These are phyloP conservation scores for Cryptococcus deneoformans DNA, from an alignment of 1,284 basidiomycete species.

Conservation along the genomic window DNA sequence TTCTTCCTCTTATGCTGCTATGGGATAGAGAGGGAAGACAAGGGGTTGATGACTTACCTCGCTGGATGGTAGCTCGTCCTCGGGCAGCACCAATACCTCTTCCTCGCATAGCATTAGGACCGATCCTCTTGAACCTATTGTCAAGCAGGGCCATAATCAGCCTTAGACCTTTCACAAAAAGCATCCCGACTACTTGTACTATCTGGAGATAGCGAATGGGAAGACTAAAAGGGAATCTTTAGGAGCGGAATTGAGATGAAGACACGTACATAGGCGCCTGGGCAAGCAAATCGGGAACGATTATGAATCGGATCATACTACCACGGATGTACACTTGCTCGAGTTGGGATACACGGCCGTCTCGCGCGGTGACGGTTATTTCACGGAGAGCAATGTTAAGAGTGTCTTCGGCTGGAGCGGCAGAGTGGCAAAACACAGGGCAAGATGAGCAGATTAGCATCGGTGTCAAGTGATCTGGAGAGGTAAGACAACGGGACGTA, in stretches of 20 bases:
- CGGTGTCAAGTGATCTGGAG: background rate
- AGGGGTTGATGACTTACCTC: slow-evolving; percentile 29
- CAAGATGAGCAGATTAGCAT: background rate
- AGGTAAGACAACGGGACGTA: slow-evolving; percentile 24
- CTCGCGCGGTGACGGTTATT: slow-evolving; percentile 95
- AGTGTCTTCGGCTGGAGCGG: slow-evolving; percentile 85
- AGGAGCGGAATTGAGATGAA: too few species aligned
- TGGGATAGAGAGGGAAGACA: slow-evolving; percentile 2
- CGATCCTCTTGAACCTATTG: slow-evolving; percentile 93
- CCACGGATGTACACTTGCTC: slow-evolving; percentile 99
- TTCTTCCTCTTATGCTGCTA: background rate
- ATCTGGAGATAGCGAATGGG: too few species aligned
- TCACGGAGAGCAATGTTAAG: slow-evolving; percentile 95
- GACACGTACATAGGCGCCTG: slow-evolving; percentile 97
- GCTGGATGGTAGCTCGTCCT: slow-evolving; percentile 51
- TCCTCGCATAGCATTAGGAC: slow-evolving; percentile 97
- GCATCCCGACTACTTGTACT: too few species aligned
- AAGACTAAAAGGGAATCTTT: too few species aligned
- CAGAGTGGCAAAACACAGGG: slow-evolving; percentile 6
- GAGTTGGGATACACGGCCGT: slow-evolving; percentile 98
- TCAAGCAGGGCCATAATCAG: background rate
- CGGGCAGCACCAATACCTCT: slow-evolving; percentile 88
- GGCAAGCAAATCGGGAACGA: slow-evolving; percentile 98
- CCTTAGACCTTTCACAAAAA: too few species aligned
- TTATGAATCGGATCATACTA: slow-evolving; percentile 97